These are phyloP conservation scores for Hibiscus syriacus DNA, from an alignment of 345 rosid genomes.

Conservation along the genomic window DNA sequence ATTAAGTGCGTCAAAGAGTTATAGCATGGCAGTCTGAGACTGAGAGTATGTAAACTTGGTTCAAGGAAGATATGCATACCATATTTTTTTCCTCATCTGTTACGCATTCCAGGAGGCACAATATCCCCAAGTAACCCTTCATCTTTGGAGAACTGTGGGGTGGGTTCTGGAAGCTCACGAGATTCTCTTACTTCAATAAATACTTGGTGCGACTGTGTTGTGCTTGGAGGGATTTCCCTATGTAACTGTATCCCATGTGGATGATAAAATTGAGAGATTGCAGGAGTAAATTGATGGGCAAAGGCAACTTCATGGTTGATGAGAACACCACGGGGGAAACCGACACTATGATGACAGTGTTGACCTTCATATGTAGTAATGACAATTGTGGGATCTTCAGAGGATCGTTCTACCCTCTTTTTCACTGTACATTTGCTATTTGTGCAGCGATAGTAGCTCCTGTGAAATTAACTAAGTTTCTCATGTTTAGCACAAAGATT, in stretches of 20 bases:
- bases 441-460: slow-evolving; percentile 97
- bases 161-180: slow-evolving; percentile 5
- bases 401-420: slow-evolving; percentile 93
- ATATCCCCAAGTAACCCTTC: slow-evolving; percentile 87
- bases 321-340: slow-evolving; percentile 75
- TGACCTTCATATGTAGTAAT: slow-evolving; percentile 98
- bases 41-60: background rate
- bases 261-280: slow-evolving; percentile 45
- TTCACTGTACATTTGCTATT: slow-evolving; percentile 88
- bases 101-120: slow-evolving; percentile 72
- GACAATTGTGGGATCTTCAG: slow-evolving; percentile 69
- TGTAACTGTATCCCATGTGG: slow-evolving; percentile 31
- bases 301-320: slow-evolving; percentile 46
- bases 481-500: background rate
- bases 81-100: slow-evolving; percentile 28
- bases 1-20: background rate
- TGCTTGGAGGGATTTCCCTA: slow-evolving; percentile 27
- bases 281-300: slow-evolving; percentile 33
- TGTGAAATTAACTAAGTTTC: slow-evolving; percentile 16
- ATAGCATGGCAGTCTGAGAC: background rate
- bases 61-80: slow-evolving; percentile 16
- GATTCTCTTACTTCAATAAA: slow-evolving; percentile 19
- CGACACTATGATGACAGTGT: slow-evolving; percentile 83
- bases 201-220: slow-evolving; percentile 16
- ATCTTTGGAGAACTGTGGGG: slow-evolving; percentile 29